Evolutionary conservation across 768 basidiomycete genomes (phyloP).

Genomic region (Cubamyces lactineus): DNA sequence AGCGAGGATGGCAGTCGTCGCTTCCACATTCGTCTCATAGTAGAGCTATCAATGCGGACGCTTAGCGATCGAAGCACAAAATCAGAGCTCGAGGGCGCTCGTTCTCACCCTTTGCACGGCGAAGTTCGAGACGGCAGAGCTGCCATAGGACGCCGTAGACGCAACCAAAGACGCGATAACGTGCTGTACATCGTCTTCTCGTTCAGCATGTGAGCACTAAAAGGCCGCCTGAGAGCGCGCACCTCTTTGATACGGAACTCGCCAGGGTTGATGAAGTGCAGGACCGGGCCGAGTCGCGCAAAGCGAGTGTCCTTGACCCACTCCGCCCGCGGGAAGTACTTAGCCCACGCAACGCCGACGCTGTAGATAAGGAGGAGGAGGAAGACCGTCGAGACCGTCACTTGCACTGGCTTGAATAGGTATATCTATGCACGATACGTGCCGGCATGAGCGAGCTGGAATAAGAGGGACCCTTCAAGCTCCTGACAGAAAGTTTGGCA

Average conservation of each 20-base stretch:
- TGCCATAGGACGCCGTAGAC: conserved; percentile 56
- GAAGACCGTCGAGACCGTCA: conserved; percentile 58
- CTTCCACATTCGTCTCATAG: conserved; percentile 58
- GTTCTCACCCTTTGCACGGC: conserved; percentile 56
- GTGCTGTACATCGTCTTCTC: conserved; percentile 42
- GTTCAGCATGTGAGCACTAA: not conserved
- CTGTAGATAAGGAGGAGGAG: conserved; percentile 56
- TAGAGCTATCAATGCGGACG: conserved; percentile 45
- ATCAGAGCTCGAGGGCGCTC: not conserved
- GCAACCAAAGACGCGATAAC: conserved; percentile 59
- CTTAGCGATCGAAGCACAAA: not conserved
- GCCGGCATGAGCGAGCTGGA: not conserved
- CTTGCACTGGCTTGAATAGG: conserved; percentile 59
- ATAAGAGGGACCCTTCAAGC: too few species aligned
- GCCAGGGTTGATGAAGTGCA: conserved; percentile 59
- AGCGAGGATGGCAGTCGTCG: conserved; percentile 59
- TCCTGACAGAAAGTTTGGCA: conserved; percentile 8
- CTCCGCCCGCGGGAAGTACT: conserved; percentile 45
- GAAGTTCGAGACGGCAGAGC: conserved; percentile 60
- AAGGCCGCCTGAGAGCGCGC: conserved; percentile 7
- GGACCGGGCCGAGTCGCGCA: conserved; percentile 41
- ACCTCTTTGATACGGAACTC: conserved; percentile 64
- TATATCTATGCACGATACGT: conserved; percentile 47
- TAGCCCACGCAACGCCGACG: conserved; percentile 54
- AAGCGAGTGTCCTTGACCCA: conserved; percentile 50